These are phyloP conservation scores for Penicillium pancosmium DNA, from an alignment of 495 filamentous ascomycete species.

Conservation along the genomic window DNA sequence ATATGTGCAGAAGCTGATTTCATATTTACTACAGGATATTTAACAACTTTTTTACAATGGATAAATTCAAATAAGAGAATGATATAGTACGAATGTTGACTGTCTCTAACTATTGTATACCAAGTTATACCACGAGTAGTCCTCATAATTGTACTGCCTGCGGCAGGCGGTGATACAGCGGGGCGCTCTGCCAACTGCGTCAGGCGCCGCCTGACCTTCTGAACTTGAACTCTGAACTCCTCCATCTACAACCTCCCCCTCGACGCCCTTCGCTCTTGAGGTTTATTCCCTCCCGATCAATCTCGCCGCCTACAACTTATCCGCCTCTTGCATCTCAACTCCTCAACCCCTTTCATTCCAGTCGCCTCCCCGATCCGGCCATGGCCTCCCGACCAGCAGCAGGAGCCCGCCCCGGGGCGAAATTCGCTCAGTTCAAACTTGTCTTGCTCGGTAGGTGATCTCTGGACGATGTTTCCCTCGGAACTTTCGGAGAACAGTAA, in stretches of 20 bases:
- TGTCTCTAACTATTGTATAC: no score
- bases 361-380: conserved; percentile 28
- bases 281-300: background rate
- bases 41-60: no score
- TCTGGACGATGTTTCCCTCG: background rate
- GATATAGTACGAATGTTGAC: no score
- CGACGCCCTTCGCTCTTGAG: background rate
- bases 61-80: no score
- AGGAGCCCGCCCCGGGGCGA: conserved; percentile 73
- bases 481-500: background rate
- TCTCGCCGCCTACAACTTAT: background rate
- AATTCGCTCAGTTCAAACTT: conserved; percentile 99
- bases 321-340: conserved; percentile 11
- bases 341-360: conserved; percentile 4
- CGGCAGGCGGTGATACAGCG: conserved; percentile 10
- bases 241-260: background rate
- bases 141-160: conserved; percentile 6
- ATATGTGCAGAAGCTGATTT: no score
- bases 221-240: conserved; percentile 10
- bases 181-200: conserved; percentile 29
- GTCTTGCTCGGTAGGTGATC: conserved; percentile 80
- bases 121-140: no score
- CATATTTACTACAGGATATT: no score
- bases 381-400: conserved; percentile 84
- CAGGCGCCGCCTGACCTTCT: conserved; percentile 24